Percentiles rank a stretch among this genome's conserved stretches.
These are phyloP conservation scores for Psilocybe sp. DNA, from an alignment of 768 basidiomycete genomes.

Conservation along the genomic window DNA sequence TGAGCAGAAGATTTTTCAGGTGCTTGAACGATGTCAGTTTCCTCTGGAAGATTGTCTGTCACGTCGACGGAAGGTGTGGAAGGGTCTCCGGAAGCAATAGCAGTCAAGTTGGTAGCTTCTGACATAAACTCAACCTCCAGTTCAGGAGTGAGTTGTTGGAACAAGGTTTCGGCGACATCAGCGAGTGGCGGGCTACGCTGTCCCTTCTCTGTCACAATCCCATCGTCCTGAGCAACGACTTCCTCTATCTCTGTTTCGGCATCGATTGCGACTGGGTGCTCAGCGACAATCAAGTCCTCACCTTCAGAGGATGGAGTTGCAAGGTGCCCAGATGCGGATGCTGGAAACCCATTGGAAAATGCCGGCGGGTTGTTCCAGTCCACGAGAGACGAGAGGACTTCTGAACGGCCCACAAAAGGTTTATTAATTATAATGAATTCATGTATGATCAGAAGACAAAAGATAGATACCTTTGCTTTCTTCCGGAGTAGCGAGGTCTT, in stretches of 20 bases:
- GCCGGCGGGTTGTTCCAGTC: conserved; percentile 36
- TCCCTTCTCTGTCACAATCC: too few relatives aligned
- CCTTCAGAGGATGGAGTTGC: conserved; percentile 1
- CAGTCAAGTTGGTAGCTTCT: too few relatives aligned
- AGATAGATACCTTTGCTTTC: background rate
- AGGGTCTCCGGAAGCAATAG: too few relatives aligned
- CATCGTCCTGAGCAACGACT: background rate
- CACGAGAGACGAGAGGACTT: conserved; percentile 3
- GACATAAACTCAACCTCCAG: too few relatives aligned
- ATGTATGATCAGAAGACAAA: background rate
- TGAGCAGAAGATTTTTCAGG: too few relatives aligned
- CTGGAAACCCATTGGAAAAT: conserved; percentile 20
- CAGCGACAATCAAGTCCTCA: background rate
- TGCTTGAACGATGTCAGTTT: too few relatives aligned
- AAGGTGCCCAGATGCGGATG: conserved; percentile 15
- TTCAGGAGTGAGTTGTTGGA: too few relatives aligned
- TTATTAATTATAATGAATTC: background rate
- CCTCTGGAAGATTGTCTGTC: too few relatives aligned
- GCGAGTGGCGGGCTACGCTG: too few relatives aligned
- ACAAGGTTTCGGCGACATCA: too few relatives aligned
- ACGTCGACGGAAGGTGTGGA: too few relatives aligned
- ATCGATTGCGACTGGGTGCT: background rate
- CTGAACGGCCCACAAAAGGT: too few relatives aligned
- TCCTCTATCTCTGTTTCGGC: background rate
- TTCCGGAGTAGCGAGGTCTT: background rate